Evolutionary conservation across 1,139 yeast species (phyloP).

Genomic region (Candida labiduridarum): DNA sequence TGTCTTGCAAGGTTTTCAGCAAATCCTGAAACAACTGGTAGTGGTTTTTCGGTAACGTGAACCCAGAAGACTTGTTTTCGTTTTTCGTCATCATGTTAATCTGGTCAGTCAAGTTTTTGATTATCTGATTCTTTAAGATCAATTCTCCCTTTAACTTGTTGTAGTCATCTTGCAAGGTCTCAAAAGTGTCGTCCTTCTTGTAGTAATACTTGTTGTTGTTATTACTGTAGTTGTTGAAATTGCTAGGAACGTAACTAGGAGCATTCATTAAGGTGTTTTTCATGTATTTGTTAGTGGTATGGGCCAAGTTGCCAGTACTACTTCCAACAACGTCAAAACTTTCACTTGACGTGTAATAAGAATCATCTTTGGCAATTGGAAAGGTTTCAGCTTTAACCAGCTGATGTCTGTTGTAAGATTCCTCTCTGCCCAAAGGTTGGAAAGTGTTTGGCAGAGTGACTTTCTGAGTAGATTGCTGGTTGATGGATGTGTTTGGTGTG

Average conservation of each 20-base stretch:
- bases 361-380: constrained; percentile 4
- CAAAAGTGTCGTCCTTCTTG: constrained; percentile 3
- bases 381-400: constrained; percentile 3
- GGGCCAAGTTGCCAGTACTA: neutral
- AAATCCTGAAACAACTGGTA: constrained; percentile 52
- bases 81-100: constrained; percentile 21
- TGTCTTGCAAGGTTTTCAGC: constrained; percentile 51
- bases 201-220: constrained; percentile 1
- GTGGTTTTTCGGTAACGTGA: constrained; percentile 45
- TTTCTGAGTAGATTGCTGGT: neutral
- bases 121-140: constrained; percentile 37
- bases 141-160: constrained; percentile 35
- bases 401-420: neutral
- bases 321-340: neutral
- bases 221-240: neutral
- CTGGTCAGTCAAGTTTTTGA: constrained; percentile 37
- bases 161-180: constrained; percentile 22
- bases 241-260: constrained; percentile 31
- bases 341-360: neutral
- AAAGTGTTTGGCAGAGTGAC: neutral
- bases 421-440: constrained; percentile 6
- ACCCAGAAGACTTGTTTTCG: constrained; percentile 15
- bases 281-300: constrained; percentile 8
- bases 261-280: constrained; percentile 25
- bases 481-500: constrained; percentile 4